Conservation (phyloP, 495 filamentous ascomycete genomes). For the Astrothelium subdiscretum region DNA sequence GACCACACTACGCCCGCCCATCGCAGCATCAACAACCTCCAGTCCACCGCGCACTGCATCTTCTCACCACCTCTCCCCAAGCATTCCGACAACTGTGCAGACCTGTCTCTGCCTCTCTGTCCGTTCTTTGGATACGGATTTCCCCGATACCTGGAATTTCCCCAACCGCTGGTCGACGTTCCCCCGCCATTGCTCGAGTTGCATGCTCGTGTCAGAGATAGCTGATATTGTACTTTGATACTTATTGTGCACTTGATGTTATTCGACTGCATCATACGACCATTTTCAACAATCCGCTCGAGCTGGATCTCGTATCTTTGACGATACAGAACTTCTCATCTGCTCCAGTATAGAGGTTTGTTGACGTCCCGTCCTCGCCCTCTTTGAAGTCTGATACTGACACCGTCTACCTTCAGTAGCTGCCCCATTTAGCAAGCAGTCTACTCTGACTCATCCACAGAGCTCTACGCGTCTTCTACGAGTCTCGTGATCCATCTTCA, state of each 20-base stretch:
- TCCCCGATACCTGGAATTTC: background rate
- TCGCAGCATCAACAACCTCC: background rate
- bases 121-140: conserved; percentile 3
- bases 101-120: background rate
- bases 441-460: background rate
- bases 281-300: conserved; percentile 12
- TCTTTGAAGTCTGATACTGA: background rate
- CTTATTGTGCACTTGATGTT: conserved; percentile 2
- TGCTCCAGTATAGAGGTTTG: conserved; percentile 1
- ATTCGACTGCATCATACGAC: conserved; percentile 1
- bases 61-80: background rate
- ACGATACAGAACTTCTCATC: conserved; percentile 5
- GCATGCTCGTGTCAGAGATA: background rate
- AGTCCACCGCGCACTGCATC: background rate
- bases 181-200: conserved; percentile 3
- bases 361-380: background rate
- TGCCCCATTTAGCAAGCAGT: background rate
- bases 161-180: conserved; percentile 1
- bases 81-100: background rate
- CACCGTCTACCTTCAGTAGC: background rate
- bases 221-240: conserved; percentile 10
- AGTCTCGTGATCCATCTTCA: background rate
- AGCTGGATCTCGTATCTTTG: conserved; percentile 17
- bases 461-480: background rate
- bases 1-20: background rate